phyloP scores from a whole-genome alignment of 148 eudicot species.

The Heliosperma pusillum region DNA sequence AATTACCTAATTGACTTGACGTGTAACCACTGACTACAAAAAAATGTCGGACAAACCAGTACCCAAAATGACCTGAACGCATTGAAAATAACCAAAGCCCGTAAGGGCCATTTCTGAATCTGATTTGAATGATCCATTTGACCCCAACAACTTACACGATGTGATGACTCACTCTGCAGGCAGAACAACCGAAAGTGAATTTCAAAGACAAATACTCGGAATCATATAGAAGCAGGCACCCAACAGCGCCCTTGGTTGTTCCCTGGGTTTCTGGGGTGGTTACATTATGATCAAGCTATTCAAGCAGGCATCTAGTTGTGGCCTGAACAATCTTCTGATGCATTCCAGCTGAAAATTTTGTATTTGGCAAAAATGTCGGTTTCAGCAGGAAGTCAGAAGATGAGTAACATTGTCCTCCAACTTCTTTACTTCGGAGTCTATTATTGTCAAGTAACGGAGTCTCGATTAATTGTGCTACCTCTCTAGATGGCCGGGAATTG shows the following conservation, averaged over 20 bases:
- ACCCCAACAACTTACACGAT: too few species aligned
- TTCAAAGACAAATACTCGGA: slow-evolving; percentile 83
- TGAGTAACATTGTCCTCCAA: not conserved
- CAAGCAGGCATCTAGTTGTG: not conserved
- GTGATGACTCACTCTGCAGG: slow-evolving; percentile 39
- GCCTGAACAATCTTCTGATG: too few species aligned
- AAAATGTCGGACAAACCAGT: too few species aligned
- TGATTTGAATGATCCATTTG: too few species aligned
- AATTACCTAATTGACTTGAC: too few species aligned
- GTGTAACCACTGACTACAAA: too few species aligned
- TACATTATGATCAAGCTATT: not conserved
- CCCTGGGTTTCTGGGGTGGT: slow-evolving; percentile 91
- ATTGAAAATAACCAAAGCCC: too few species aligned
- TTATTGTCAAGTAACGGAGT: not conserved
- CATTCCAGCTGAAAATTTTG: not conserved
- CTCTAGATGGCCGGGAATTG: too few species aligned
- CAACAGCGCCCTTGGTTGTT: slow-evolving; percentile 66
- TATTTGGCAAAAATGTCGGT: not conserved
- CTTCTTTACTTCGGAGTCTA: not conserved
- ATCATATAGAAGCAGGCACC: slow-evolving; percentile 61
- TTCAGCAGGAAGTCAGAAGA: not conserved
- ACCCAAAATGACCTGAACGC: too few species aligned
- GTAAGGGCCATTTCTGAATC: too few species aligned
- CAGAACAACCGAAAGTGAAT: slow-evolving; percentile 61
- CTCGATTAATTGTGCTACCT: too few species aligned